These are phyloP conservation scores for Podospora conica DNA, from an alignment of 495 filamentous ascomycete genomes.

Conservation along the genomic window DNA sequence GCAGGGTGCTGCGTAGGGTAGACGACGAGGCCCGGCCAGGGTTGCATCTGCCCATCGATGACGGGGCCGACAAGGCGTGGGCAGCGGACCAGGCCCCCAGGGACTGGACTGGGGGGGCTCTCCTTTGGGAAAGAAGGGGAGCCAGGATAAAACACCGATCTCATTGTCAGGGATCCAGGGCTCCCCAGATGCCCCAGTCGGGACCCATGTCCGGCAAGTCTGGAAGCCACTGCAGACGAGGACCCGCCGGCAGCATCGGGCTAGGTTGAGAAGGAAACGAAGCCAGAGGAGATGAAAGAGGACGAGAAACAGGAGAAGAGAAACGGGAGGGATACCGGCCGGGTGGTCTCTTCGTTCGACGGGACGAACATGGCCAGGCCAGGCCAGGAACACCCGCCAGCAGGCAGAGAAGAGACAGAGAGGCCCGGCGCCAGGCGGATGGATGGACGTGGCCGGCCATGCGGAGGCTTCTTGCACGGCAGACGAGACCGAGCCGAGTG, in stretches of 20 bases:
- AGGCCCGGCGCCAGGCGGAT: not conserved
- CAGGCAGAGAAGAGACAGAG: not conserved
- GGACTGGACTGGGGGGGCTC: slow-evolving; percentile 15
- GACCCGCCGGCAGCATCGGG: not conserved
- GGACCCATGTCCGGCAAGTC: slow-evolving; percentile 3
- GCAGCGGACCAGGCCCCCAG: slow-evolving; percentile 24
- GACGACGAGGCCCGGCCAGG: slow-evolving; percentile 20
- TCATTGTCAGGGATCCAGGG: slow-evolving; percentile 21
- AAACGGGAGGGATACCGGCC: not conserved
- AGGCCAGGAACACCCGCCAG: not conserved
- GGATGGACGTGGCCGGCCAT: not conserved
- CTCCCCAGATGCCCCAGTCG: slow-evolving; percentile 17
- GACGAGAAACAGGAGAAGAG: slow-evolving; percentile 3
- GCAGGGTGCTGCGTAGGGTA: slow-evolving; percentile 20
- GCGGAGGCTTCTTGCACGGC: slow-evolving; percentile 13
- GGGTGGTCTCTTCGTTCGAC: not conserved
- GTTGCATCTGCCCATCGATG: slow-evolving; percentile 44
- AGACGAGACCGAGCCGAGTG: slow-evolving; percentile 16
- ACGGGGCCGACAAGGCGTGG: slow-evolving; percentile 24
- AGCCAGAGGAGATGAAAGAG: slow-evolving; percentile 6
- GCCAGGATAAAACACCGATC: slow-evolving; percentile 23
- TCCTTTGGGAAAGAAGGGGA: slow-evolving; percentile 19
- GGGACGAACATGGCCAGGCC: not conserved
- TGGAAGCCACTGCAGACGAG: not conserved
- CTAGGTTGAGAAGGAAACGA: not conserved